These are phyloP conservation scores for Tetrahymena malaccensis DNA, from an alignment of 73 alveolate genomes.

Conservation along the genomic window DNA sequence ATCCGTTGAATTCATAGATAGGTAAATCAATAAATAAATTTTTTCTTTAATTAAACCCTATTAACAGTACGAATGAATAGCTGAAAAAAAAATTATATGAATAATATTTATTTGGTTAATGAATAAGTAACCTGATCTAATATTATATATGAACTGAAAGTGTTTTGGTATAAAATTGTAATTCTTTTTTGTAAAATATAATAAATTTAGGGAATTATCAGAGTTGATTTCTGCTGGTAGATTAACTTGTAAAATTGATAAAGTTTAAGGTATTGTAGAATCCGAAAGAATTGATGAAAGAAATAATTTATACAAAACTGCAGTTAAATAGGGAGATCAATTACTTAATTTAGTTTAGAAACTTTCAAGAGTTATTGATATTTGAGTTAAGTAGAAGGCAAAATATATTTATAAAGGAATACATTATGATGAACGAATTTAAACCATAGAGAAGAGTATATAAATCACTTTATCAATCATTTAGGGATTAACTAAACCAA, in stretches of 20 bases:
- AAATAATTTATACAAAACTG: conserved; percentile 42
- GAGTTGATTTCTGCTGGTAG: conserved; percentile 86
- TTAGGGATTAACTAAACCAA: too few relatives aligned
- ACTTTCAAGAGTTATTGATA: conserved; percentile 67
- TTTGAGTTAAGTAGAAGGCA: not conserved
- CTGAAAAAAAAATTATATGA: too few relatives aligned
- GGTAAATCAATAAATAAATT: not conserved
- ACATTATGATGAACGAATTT: too few relatives aligned
- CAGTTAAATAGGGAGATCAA: conserved; percentile 64
- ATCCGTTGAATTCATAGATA: not conserved
- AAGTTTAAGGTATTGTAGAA: conserved; percentile 90
- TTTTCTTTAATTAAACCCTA: not conserved
- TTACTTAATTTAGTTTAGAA: conserved; percentile 67
- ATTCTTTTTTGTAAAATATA: conserved; percentile 48
- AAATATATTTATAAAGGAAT: too few relatives aligned
- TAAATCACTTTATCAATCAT: too few relatives aligned
- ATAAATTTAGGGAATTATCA: conserved; percentile 78
- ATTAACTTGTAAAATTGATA: conserved; percentile 88
- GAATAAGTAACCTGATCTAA: too few relatives aligned
- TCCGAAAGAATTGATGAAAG: conserved; percentile 61
- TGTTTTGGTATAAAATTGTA: not conserved
- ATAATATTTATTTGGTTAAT: not conserved
- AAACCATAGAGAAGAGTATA: too few relatives aligned
- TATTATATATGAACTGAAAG: too few relatives aligned
- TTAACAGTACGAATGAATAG: not conserved